Conservation (phyloP, 495 filamentous ascomycete genomes). For the Pyrenula massariospora region DNA sequence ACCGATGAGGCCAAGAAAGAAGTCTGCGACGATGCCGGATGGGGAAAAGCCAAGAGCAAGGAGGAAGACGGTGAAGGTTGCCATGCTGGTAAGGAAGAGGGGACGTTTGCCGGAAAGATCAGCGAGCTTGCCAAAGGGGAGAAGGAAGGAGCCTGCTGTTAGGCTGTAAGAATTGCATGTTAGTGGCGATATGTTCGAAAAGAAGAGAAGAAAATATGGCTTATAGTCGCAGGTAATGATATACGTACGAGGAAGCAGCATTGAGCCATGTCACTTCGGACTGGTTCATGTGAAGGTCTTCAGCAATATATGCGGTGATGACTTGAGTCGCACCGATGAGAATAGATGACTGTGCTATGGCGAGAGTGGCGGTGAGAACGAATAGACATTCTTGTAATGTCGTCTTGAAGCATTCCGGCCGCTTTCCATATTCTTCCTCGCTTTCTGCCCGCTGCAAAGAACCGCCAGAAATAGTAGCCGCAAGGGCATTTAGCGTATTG, state of each 20-base stretch:
- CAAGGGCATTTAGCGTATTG: not conserved
- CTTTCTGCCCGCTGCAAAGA: not conserved
- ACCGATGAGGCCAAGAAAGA: conserved; percentile 53
- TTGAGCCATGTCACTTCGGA: conserved; percentile 65
- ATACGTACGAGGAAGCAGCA: conserved; percentile 40
- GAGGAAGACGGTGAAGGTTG: conserved; percentile 46
- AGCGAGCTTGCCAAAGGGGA: conserved; percentile 62
- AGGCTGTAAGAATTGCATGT: too few species aligned
- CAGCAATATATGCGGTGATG: conserved; percentile 50
- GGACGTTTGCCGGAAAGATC: conserved; percentile 63
- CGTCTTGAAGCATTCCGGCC: conserved; percentile 48
- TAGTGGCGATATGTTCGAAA: not conserved
- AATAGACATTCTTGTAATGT: conserved; percentile 56
- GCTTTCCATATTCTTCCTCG: conserved; percentile 4
- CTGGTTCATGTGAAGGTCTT: conserved; percentile 51
- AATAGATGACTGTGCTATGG: conserved; percentile 53
- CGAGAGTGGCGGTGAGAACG: conserved; percentile 55
- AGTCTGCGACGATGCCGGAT: conserved; percentile 49
- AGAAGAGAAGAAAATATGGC: not conserved
- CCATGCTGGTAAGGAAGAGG: conserved; percentile 56
- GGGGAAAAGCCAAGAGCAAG: conserved; percentile 50
- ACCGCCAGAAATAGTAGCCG: not conserved
- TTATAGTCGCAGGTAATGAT: not conserved
- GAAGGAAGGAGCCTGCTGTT: conserved; percentile 57
- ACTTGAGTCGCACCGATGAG: conserved; percentile 46